phyloP scores from a whole-genome alignment of 2,329 filamentous ascomycete genomes.

The Ceratocystis alfenasii region DNA sequence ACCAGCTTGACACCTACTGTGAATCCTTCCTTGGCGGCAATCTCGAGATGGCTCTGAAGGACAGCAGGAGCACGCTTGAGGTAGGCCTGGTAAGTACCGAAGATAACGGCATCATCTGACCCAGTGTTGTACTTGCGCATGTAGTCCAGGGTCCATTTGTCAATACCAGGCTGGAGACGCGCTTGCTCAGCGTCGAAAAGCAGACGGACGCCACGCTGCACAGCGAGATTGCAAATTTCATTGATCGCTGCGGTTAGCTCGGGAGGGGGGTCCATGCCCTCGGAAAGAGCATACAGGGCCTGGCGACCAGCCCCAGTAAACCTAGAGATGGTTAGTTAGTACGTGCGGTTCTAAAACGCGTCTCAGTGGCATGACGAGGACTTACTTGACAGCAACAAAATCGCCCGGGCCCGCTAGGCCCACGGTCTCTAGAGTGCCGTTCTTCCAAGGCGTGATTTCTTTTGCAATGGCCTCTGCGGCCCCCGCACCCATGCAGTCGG shows the following conservation, averaged over 20 bases:
- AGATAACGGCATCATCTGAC: constrained; percentile 54
- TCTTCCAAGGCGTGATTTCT: constrained; percentile 59
- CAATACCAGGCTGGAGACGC: constrained; percentile 64
- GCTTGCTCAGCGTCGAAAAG: constrained; percentile 82
- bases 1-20: constrained; percentile 64
- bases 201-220: constrained; percentile 55
- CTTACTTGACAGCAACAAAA: constrained; percentile 53
- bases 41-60: constrained; percentile 47
- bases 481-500: constrained; percentile 35
- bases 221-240: constrained; percentile 60
- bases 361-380: constrained; percentile 2
- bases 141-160: constrained; percentile 66
- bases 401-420: constrained; percentile 50
- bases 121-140: constrained; percentile 63
- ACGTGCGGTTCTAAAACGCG: not conserved
- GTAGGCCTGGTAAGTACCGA: constrained; percentile 71
- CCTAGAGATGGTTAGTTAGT: constrained; percentile 28
- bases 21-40: constrained; percentile 48
- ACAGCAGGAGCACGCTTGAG: constrained; percentile 50
- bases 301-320: constrained; percentile 74
- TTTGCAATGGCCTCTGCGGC: constrained; percentile 39
- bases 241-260: constrained; percentile 59
- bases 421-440: constrained; percentile 64
- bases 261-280: constrained; percentile 49
- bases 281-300: constrained; percentile 54